Base-by-base conservation (phyloP, 2,329 filamentous ascomycete genomes). In the Botrytis byssoidea region DNA sequence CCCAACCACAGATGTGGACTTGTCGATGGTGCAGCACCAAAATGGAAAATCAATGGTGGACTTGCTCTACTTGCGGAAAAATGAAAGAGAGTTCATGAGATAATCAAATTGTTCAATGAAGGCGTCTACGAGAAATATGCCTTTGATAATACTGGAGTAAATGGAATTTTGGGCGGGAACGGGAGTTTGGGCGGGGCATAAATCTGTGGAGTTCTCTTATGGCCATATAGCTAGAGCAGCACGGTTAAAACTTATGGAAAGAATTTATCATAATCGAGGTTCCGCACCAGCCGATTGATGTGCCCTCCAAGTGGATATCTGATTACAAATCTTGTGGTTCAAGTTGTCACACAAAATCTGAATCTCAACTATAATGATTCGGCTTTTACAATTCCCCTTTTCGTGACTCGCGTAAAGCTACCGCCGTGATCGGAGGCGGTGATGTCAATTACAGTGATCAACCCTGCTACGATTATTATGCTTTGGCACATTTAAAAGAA, bases 31-130 rank as follows among this genome's bases (percentile, higher is more conserved):
- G 88, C 75, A 84, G 84, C 14, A 86, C 83, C 3, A 79, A 82
- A 40, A 87, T 89, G 82, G 86, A 88, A 73, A 81, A 83, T 63
- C 83, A 85, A 75, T 89, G 87, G 86, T 89, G 88, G 87, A 87
- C 85, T 37, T 90, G 88, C 76, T 85, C 85, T 29, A 80, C 83
- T 4, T 90, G 88, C 78, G 87, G 87, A 3, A 84, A 81, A 75
- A 85, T 89, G 81, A 89, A 89, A 81, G 83, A 85, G 18, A 85
- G 79, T 74, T 88, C 85, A n/a, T 80, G 74, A 79, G 55, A 22
- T 35, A 25, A 61, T 20, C 25, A 32, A 68, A 57, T 18, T 20
- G 12, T 66, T 8, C 6, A 42, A 66, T 35, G 46, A 60, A 22
- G 3, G 44, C 25, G 10, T 42, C 14, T 1, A 32, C 18, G 9